phyloP scores from a whole-genome alignment of 2,329 filamentous ascomycete species.

The Amesomyces nigricolor region DNA sequence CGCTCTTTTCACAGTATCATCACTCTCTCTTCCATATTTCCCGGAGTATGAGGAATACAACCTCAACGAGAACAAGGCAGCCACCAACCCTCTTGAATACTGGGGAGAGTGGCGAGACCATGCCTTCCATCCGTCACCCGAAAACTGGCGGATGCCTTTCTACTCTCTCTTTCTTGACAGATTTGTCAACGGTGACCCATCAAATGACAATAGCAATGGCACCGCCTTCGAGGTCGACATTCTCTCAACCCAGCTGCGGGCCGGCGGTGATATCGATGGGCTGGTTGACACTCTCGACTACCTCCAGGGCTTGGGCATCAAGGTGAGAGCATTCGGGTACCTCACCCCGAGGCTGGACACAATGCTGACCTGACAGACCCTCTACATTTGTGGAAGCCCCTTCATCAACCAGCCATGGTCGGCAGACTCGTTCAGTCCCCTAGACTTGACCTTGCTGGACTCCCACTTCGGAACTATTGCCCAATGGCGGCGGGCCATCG shows the following conservation, averaged over 20 bases:
- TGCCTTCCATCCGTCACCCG: slow-evolving; percentile 48
- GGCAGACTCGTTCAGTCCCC: slow-evolving; percentile 49
- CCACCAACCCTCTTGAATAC: slow-evolving; percentile 51
- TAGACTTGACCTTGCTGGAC: slow-evolving; percentile 58
- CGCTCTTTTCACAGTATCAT: slow-evolving; percentile 11
- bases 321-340: slow-evolving; percentile 34
- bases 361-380: slow-evolving; percentile 34
- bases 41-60: slow-evolving; percentile 40
- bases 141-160: slow-evolving; percentile 59
- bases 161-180: slow-evolving; percentile 60
- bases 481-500: slow-evolving; percentile 51
- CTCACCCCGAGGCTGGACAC: not conserved
- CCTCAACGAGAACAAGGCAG: slow-evolving; percentile 53
- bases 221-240: slow-evolving; percentile 56
- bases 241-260: slow-evolving; percentile 54
- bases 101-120: slow-evolving; percentile 50
- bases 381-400: slow-evolving; percentile 56
- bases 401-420: slow-evolving; percentile 60
- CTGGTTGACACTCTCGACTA: slow-evolving; percentile 57
- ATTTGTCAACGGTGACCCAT: slow-evolving; percentile 60
- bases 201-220: slow-evolving; percentile 58
- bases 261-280: slow-evolving; percentile 56
- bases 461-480: slow-evolving; percentile 55
- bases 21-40: slow-evolving; percentile 14
- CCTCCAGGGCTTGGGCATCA: slow-evolving; percentile 59